Evolutionary conservation across 306 rosid species (phyloP), one percentile per base, ranked within the genome.

Genomic region (Gillenia trifoliata): DNA sequence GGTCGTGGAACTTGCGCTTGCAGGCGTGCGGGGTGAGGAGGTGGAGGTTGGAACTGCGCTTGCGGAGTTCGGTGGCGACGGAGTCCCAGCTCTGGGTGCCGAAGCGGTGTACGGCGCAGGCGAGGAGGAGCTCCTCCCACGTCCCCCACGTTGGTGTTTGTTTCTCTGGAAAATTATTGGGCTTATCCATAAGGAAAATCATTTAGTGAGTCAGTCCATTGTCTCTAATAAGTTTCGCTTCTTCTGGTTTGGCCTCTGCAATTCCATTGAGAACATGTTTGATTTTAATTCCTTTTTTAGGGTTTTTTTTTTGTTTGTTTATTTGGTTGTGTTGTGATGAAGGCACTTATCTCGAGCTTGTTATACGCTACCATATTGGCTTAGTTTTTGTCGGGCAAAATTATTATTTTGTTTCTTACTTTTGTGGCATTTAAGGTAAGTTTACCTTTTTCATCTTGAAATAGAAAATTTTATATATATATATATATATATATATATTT

Each of bases 101-200:
- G 76, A 62, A 70, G 20, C 83, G 83, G 62, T 70, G 79, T 57
- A 80, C 83, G 73, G 83, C 83, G 64, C 72, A 54, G 67, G 79
- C 71, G 34, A 80, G 67, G 28, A 80, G 79, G 40, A 80, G 83
- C 79, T 80, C 79, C 61, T 80, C 83, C 83, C 72, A 74, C 54
- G 83, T 80, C 40, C 79, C 79, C 79, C 79, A 80, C 36, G 74
- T 66, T 60, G 63, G 9, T 11, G 69, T 59, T 79, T 68, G 83
- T 68, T 74, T 80, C 54, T 74, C 72, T 11, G 68, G 68, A 15
- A 74, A 62, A 31, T 50, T 68, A 45, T 6, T 1, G 75, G 83
- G 75, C 38, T 68, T 62, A 61, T 38, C 83, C 79, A 79, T 74
- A 4, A 6, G 26, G 6, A 34, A 70, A 30, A 52, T 52, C 31